phyloP scores from a whole-genome alignment of 371 early-diverging fungal species.

The Mucor indicus region DNA sequence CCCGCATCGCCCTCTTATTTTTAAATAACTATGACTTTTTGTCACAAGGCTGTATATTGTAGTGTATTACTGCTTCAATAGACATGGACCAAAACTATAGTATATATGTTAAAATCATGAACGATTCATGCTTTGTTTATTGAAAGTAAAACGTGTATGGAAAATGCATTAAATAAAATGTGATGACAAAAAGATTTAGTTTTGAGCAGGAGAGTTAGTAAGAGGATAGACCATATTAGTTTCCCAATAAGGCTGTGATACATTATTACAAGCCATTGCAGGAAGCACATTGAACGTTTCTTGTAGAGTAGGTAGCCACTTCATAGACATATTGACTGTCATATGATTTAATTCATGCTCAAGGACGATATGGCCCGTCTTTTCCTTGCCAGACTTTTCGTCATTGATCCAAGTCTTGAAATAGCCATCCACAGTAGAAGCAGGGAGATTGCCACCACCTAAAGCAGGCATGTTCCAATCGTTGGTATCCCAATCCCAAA shows the following conservation, averaged over 20 bases:
- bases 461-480: conserved; percentile 26
- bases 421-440: conserved; percentile 28
- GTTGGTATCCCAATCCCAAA: conserved; percentile 41
- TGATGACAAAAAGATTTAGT: too few species aligned
- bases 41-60: too few species aligned
- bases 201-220: too few species aligned
- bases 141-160: too few species aligned
- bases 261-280: conserved; percentile 39
- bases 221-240: too few species aligned
- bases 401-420: conserved; percentile 34
- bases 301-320: conserved; percentile 40
- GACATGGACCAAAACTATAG: too few species aligned
- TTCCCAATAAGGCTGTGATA: conserved; percentile 47
- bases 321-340: conserved; percentile 41
- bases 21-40: too few species aligned
- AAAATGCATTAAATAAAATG: too few species aligned
- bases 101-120: too few species aligned
- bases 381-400: conserved; percentile 24
- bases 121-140: too few species aligned
- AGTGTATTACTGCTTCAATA: too few species aligned
- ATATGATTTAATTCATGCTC: conserved; percentile 46
- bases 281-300: conserved; percentile 35
- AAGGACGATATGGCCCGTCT: conserved; percentile 41
- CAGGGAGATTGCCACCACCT: conserved; percentile 10
- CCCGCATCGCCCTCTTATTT: too few species aligned